Percentiles rank a stretch among this genome's conserved stretches.
Conservation (phyloP, 768 basidiomycete species). For the Mycena kentingensis region DNA sequence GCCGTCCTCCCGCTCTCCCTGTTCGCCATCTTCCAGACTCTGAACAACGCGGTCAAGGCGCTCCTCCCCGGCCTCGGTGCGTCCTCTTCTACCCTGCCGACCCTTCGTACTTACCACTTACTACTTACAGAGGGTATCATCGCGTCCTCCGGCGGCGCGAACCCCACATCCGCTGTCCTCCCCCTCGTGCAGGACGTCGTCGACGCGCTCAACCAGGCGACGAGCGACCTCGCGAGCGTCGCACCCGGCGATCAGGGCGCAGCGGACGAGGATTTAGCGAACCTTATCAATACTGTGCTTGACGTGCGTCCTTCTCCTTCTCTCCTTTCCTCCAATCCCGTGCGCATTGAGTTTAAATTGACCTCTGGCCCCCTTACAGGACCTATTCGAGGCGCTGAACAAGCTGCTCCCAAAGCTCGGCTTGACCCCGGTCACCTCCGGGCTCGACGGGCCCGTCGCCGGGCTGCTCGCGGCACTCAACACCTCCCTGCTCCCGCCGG, state of each 20-base stretch:
- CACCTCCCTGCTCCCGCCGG: not conserved
- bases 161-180: not conserved
- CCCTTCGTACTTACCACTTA: not conserved
- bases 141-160: not conserved
- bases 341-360: not conserved
- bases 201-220: slow-evolving; percentile 7
- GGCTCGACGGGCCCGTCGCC: slow-evolving; percentile 2
- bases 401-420: slow-evolving; percentile 13
- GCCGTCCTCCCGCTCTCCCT: slow-evolving; percentile 10
- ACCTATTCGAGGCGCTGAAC: slow-evolving; percentile 9
- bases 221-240: not conserved
- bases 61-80: slow-evolving; percentile 1
- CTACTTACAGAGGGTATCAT: not conserved
- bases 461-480: slow-evolving; percentile 2
- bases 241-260: slow-evolving; percentile 7
- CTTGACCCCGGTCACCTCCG: not conserved
- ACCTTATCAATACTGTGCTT: not conserved
- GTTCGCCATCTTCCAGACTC: slow-evolving; percentile 9
- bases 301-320: not conserved
- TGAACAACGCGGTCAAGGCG: not conserved
- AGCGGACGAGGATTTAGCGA: slow-evolving; percentile 4
- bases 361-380: not conserved
- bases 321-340: not conserved
- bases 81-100: no score
- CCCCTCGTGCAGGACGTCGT: slow-evolving; percentile 1